These are phyloP conservation scores for Aureoboletus auriporus DNA, from an alignment of 768 basidiomycete genomes.

Conservation along the genomic window DNA sequence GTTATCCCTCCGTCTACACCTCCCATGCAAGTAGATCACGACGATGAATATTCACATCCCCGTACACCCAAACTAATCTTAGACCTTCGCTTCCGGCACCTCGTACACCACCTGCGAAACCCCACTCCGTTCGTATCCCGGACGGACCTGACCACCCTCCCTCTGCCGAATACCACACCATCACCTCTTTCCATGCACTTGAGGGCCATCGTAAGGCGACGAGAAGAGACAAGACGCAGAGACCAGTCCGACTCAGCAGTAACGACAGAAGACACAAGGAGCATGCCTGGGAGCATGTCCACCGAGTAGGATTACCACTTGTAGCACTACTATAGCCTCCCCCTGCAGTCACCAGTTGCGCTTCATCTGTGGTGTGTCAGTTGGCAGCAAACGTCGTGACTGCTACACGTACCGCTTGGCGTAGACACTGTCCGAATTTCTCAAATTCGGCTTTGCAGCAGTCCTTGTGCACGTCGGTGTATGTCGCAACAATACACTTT, in stretches of 20 bases:
- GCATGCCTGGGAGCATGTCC: conserved; percentile 31
- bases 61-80: conserved; percentile 47
- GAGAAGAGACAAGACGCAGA: conserved; percentile 39
- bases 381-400: background rate
- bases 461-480: conserved; percentile 81
- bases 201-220: conserved; percentile 49
- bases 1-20: conserved; percentile 24
- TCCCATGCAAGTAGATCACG: conserved; percentile 22
- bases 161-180: conserved; percentile 59
- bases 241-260: conserved; percentile 20
- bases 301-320: conserved; percentile 16
- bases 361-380: conserved; percentile 40
- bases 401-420: conserved; percentile 59
- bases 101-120: conserved; percentile 55
- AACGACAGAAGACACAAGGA: conserved; percentile 36
- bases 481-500: conserved; percentile 79
- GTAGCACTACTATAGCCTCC: conserved; percentile 18
- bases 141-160: conserved; percentile 37
- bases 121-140: conserved; percentile 40
- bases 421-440: conserved; percentile 79
- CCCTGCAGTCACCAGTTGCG: conserved; percentile 45
- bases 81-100: conserved; percentile 53
- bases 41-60: conserved; percentile 18
- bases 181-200: conserved; percentile 46
- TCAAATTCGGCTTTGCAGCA: conserved; percentile 82